Evolutionary conservation across 1,284 basidiomycete species (phyloP).

Genomic region (Macrocystidia cucumis): DNA sequence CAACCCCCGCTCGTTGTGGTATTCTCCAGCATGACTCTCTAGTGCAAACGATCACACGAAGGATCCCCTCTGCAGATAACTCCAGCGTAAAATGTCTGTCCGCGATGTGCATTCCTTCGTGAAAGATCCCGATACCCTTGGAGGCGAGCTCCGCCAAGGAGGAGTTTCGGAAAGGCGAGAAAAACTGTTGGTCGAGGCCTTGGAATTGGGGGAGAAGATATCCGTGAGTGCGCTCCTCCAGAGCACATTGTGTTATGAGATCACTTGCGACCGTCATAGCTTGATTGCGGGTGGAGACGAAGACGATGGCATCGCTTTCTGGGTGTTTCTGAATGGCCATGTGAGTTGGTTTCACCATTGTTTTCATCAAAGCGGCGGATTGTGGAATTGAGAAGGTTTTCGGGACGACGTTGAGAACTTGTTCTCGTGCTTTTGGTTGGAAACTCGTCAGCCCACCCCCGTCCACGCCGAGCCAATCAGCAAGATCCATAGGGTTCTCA

Average conservation of each 20-base stretch:
- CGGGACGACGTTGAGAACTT: slow-evolving; percentile 63
- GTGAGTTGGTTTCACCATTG: slow-evolving; percentile 91
- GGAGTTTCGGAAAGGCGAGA: slow-evolving; percentile 54
- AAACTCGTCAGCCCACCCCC: slow-evolving; percentile 70
- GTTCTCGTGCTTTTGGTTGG: slow-evolving; percentile 77
- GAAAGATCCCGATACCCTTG: slow-evolving; percentile 89
- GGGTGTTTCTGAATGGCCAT: slow-evolving; percentile 42
- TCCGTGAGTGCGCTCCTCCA: slow-evolving; percentile 69
- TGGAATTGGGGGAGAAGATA: slow-evolving; percentile 52
- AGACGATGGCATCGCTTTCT: slow-evolving; percentile 61
- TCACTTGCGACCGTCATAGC: slow-evolving; percentile 76
- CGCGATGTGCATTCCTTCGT: slow-evolving; percentile 59
- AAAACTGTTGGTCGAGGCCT: slow-evolving; percentile 58
- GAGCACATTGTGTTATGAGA: slow-evolving; percentile 82
- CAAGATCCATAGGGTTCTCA: slow-evolving; percentile 75
- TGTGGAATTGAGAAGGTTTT: slow-evolving; percentile 86
- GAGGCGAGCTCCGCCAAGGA: slow-evolving; percentile 69
- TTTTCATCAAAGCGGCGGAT: slow-evolving; percentile 83
- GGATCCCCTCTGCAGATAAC: slow-evolving; percentile 74
- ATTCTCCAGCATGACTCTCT: slow-evolving; percentile 84
- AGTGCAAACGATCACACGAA: slow-evolving; percentile 81
- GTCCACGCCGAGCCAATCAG: slow-evolving; percentile 78
- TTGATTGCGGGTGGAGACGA: slow-evolving; percentile 84
- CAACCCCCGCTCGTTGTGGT: slow-evolving; percentile 72
- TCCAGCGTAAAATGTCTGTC: slow-evolving; percentile 81